These are phyloP conservation scores for Populus davidiana DNA, from an alignment of 345 rosid genomes.

Conservation along the genomic window DNA sequence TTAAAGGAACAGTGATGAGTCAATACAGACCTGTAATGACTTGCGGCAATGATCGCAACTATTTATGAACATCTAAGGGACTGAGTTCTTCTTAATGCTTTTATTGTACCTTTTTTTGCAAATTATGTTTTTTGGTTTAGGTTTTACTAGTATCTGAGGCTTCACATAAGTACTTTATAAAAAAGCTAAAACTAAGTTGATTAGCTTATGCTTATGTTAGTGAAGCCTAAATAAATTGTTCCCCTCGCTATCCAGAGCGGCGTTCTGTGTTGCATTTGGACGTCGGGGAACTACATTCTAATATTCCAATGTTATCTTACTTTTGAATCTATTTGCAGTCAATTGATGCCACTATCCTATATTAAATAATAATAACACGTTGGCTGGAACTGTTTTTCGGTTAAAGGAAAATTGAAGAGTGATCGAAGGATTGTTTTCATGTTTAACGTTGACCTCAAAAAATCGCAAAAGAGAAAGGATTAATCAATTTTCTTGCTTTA, in stretches of 20 bases:
- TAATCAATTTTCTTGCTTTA: too few species aligned
- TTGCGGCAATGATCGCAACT: conserved; percentile 20
- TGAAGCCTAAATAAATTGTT: conserved; percentile 31
- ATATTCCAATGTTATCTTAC: neutral
- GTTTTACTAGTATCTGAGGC: neutral
- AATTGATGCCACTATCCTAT: too few species aligned
- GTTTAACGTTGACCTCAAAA: too few species aligned
- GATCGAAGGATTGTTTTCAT: too few species aligned
- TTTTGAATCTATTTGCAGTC: neutral
- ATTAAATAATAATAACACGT: too few species aligned
- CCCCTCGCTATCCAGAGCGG: conserved; percentile 61
- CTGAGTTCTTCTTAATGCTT: conserved; percentile 48
- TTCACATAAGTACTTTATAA: neutral
- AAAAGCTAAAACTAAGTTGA: neutral
- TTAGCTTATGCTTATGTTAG: neutral
- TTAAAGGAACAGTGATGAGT: conserved; percentile 39
- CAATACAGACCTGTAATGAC: conserved; percentile 37
- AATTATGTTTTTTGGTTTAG: neutral
- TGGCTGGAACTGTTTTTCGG: too few species aligned
- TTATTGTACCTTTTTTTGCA: neutral
- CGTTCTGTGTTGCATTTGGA: conserved; percentile 27
- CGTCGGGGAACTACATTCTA: conserved; percentile 50
- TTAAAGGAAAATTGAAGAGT: too few species aligned
- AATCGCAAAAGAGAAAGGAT: too few species aligned
- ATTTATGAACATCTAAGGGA: conserved; percentile 30